phyloP scores from a whole-genome alignment of 768 basidiomycete genomes.

The Hortiboletus flavorubellus region DNA sequence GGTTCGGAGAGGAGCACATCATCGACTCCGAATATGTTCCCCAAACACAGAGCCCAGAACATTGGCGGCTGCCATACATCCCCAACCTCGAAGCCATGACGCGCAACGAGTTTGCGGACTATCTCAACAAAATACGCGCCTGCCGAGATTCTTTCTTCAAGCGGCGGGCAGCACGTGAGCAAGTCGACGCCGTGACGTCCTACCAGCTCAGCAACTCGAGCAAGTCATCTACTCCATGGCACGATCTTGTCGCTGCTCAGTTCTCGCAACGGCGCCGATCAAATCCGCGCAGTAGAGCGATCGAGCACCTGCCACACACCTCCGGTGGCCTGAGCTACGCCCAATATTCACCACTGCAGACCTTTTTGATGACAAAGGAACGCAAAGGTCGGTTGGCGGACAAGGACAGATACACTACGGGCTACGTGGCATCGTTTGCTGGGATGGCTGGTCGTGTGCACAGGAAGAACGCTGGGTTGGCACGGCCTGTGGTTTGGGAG shows the following conservation, averaged over 20 bases:
- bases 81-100: slow-evolving; percentile 63
- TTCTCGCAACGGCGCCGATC: slow-evolving; percentile 24
- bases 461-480: slow-evolving; percentile 16
- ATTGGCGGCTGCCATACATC: slow-evolving; percentile 30
- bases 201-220: slow-evolving; percentile 27
- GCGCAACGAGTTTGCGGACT: slow-evolving; percentile 51
- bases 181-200: slow-evolving; percentile 19
- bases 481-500: slow-evolving; percentile 27
- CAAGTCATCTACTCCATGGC: slow-evolving; percentile 22
- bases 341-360: slow-evolving; percentile 50
- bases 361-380: slow-evolving; percentile 45
- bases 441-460: slow-evolving; percentile 26
- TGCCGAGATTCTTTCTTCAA: slow-evolving; percentile 58
- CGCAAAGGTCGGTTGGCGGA: slow-evolving; percentile 60
- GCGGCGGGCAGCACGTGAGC: slow-evolving; percentile 18
- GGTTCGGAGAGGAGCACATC: slow-evolving; percentile 18
- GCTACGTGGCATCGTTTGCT: slow-evolving; percentile 32
- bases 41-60: slow-evolving; percentile 10
- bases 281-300: slow-evolving; percentile 30
- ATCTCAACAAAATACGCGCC: slow-evolving; percentile 56
- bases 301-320: slow-evolving; percentile 65
- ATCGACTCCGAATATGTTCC: slow-evolving; percentile 28
- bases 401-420: slow-evolving; percentile 7
- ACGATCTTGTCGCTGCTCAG: slow-evolving; percentile 21
- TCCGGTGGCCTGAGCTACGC: slow-evolving; percentile 62